Percentiles rank a stretch among this genome's conserved stretches.
Evolutionary conservation across 2,329 filamentous ascomycete species (phyloP).

Genomic region (Escovopsis sp.): DNA sequence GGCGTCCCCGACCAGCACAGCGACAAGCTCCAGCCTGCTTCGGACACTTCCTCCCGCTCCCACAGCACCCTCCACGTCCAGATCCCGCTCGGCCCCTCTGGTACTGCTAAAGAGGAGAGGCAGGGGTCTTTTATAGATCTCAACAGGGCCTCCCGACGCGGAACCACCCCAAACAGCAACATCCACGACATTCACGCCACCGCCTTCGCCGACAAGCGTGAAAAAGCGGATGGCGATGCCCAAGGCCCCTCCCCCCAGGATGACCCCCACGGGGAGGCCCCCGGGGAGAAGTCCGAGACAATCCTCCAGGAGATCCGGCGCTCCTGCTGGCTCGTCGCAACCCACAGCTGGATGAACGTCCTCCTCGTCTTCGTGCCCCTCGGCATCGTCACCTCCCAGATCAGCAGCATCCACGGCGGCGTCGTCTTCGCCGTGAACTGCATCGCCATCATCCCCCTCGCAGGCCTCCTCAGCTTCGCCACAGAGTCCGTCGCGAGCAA

Average conservation of each 20-base stretch:
- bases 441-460: constrained; percentile 60
- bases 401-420: constrained; percentile 38
- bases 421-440: constrained; percentile 62
- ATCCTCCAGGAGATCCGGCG: constrained; percentile 35
- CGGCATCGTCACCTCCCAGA: constrained; percentile 51
- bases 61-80: constrained; percentile 6
- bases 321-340: constrained; percentile 40
- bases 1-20: constrained; percentile 1
- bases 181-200: not conserved
- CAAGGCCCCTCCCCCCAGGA: not conserved
- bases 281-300: constrained; percentile 23
- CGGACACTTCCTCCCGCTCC: constrained; percentile 7
- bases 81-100: constrained; percentile 26
- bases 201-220: constrained; percentile 13
- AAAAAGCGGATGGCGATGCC: constrained; percentile 15
- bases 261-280: not conserved
- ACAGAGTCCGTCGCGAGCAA: constrained; percentile 61
- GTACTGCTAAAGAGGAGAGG: constrained; percentile 36
- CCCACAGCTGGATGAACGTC: constrained; percentile 65
- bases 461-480: constrained; percentile 55
- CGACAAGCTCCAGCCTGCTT: constrained; percentile 8
- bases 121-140: constrained; percentile 40
- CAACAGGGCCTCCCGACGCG: constrained; percentile 7
- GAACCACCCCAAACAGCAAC: no score
- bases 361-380: constrained; percentile 65